Evolutionary conservation across 2,329 filamentous ascomycete species (phyloP).

Genomic region (Drechslerella dactyloides): DNA sequence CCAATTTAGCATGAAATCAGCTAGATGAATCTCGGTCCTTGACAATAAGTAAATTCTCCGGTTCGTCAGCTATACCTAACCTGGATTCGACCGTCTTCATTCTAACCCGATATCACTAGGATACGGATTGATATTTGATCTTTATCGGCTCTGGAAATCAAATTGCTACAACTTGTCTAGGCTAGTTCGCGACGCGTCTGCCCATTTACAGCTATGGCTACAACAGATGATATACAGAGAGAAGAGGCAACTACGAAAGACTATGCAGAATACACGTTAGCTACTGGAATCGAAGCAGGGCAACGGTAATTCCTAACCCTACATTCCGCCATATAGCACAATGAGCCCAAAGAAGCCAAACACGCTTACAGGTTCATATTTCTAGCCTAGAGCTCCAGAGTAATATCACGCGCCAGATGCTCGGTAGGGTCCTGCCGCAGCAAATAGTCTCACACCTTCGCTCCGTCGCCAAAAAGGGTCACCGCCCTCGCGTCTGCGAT

Average conservation of each 20-base stretch:
- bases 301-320: constrained; percentile 17
- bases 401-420: constrained; percentile 28
- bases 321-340: background rate
- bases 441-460: constrained; percentile 13
- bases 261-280: constrained; percentile 24
- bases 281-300: constrained; percentile 22
- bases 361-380: background rate
- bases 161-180: too few species aligned
- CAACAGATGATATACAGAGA: constrained; percentile 9
- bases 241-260: constrained; percentile 20
- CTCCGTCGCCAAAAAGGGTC: constrained; percentile 6
- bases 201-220: constrained; percentile 7
- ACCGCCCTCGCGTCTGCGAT: constrained; percentile 19
- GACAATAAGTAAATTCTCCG: too few species aligned
- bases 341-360: too few species aligned
- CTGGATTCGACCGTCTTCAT: too few species aligned
- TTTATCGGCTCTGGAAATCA: too few species aligned
- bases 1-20: too few species aligned
- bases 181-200: too few species aligned
- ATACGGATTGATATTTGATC: too few species aligned
- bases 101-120: too few species aligned
- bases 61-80: too few species aligned
- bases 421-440: constrained; percentile 15
- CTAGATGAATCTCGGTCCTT: too few species aligned
- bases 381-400: constrained; percentile 24